These are phyloP conservation scores for Jackrogersella minutella DNA, from an alignment of 495 filamentous ascomycete species.

Conservation along the genomic window DNA sequence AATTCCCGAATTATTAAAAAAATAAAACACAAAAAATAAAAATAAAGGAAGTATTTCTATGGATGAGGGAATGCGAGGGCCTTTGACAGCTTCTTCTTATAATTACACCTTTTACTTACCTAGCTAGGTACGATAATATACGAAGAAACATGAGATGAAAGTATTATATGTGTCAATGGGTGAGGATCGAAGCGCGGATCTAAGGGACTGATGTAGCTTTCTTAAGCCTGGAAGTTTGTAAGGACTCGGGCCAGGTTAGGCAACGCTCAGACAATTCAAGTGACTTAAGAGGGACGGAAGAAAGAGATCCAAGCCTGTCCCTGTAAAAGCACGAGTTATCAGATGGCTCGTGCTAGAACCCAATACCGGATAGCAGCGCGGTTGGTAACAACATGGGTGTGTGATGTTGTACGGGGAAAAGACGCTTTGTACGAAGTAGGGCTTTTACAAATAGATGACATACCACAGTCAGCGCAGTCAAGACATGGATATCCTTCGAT, in stretches of 20 bases:
- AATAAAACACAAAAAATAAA: neutral
- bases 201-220: constrained; percentile 28
- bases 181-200: constrained; percentile 17
- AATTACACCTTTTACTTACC: neutral
- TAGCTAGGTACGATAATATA: neutral
- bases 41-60: neutral
- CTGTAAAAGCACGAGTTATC: constrained; percentile 15
- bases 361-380: constrained; percentile 17
- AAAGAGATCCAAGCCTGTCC: constrained; percentile 18
- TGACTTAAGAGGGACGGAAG: constrained; percentile 17
- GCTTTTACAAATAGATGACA: constrained; percentile 12
- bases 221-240: constrained; percentile 10
- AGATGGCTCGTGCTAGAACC: constrained; percentile 28
- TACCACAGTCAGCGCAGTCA: neutral
- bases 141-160: neutral
- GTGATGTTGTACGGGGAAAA: constrained; percentile 4
- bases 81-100: too few species aligned
- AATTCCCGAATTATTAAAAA: constrained; percentile 19
- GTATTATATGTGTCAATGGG: neutral
- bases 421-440: constrained; percentile 5
- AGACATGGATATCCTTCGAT: neutral
- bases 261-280: constrained; percentile 24
- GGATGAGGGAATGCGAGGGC: constrained; percentile 11
- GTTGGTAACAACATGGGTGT: constrained; percentile 20
- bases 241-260: constrained; percentile 1